phyloP scores from a whole-genome alignment of 1,284 basidiomycete species.

The Irpex rosettiformis region DNA sequence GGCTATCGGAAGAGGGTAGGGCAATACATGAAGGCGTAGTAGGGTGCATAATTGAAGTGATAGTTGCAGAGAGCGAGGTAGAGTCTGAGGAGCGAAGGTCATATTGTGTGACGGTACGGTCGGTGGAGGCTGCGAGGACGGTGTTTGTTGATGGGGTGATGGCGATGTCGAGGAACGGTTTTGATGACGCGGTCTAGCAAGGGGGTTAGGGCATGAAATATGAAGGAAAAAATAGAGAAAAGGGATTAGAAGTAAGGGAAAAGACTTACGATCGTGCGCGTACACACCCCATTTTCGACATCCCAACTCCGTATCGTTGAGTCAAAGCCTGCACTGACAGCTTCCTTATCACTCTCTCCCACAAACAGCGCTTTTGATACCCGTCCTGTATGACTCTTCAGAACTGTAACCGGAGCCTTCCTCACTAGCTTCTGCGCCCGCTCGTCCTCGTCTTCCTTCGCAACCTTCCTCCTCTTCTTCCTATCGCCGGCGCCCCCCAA shows the following conservation, averaged over 20 bases:
- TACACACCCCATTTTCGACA: slow-evolving; percentile 63
- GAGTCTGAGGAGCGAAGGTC: slow-evolving; percentile 51
- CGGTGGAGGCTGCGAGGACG: slow-evolving; percentile 60
- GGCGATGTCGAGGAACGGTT: slow-evolving; percentile 64
- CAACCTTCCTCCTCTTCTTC: slow-evolving; percentile 54
- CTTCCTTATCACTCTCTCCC: slow-evolving; percentile 29
- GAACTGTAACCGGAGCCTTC: slow-evolving; percentile 63
- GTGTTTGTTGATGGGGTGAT: slow-evolving; percentile 39
- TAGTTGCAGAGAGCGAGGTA: slow-evolving; percentile 40
- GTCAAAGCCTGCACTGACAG: slow-evolving; percentile 73
- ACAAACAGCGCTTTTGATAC: slow-evolving; percentile 64
- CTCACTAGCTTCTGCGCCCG: slow-evolving; percentile 38
- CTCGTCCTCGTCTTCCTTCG: slow-evolving; percentile 26
- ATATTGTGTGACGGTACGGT: slow-evolving; percentile 64
- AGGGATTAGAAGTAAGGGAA: too few species aligned
- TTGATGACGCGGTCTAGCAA: slow-evolving; percentile 58
- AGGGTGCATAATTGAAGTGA: slow-evolving; percentile 58
- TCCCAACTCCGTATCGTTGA: slow-evolving; percentile 76
- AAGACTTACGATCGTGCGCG: slow-evolving; percentile 60
- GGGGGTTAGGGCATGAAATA: neutral
- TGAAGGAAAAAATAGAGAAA: neutral
- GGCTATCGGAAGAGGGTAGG: slow-evolving; percentile 43
- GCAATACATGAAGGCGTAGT: slow-evolving; percentile 75
- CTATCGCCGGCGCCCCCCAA: slow-evolving; percentile 33
- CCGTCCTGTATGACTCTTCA: slow-evolving; percentile 73